Percentiles rank a stretch among this genome's conserved stretches.
Evolutionary conservation across 164 flowering plant species (phyloP).

Genomic region (Stephania yunnanensis): DNA sequence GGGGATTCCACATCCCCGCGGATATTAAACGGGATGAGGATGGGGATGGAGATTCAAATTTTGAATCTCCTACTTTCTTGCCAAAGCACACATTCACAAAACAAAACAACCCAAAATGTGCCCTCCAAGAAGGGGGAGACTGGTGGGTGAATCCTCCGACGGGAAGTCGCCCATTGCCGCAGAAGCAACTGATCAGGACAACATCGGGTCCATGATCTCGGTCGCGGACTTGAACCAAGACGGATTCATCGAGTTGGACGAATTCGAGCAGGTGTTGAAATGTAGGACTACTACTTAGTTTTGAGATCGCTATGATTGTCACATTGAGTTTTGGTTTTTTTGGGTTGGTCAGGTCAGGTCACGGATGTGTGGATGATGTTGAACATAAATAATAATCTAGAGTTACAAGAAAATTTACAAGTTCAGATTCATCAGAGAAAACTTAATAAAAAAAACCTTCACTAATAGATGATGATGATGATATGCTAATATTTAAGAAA

Average conservation of each 20-base stretch:
- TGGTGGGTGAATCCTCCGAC: neutral
- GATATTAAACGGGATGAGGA: too few species aligned
- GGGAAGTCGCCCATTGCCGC: slow-evolving; percentile 12
- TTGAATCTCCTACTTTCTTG: neutral
- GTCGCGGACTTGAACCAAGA: slow-evolving; percentile 62
- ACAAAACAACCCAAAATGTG: slow-evolving; percentile 38
- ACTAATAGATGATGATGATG: too few species aligned
- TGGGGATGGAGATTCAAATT: too few species aligned
- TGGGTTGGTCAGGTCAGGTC: neutral
- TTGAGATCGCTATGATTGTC: slow-evolving; percentile 16
- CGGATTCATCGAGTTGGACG: slow-evolving; percentile 77
- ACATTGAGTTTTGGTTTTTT: too few species aligned
- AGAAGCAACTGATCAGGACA: slow-evolving; percentile 32
- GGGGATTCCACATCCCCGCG: too few species aligned
- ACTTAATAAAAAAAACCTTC: too few species aligned
- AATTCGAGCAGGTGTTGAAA: slow-evolving; percentile 57
- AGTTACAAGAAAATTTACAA: too few species aligned
- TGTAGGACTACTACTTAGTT: neutral
- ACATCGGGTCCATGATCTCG: slow-evolving; percentile 67
- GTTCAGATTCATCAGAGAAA: too few species aligned
- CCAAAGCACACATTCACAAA: neutral
- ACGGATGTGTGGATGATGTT: neutral
- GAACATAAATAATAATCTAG: neutral
- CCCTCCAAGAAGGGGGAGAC: slow-evolving; percentile 43
- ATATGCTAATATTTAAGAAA: too few species aligned